Evolutionary conservation across 176 grass and related monocot species (phyloP).

Genomic region (Triticum timopheevii): DNA sequence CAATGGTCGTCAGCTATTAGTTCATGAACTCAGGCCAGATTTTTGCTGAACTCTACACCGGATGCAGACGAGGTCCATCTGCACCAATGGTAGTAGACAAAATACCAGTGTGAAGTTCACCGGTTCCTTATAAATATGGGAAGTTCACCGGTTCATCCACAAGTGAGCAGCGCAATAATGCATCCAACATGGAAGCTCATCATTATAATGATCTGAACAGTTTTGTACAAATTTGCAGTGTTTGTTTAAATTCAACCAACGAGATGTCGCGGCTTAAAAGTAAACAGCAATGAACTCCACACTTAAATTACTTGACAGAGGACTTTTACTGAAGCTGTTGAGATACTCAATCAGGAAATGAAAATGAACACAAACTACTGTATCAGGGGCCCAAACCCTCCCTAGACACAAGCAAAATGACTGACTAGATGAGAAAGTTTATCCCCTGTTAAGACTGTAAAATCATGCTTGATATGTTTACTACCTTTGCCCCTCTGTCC

Average conservation of each 20-base stretch:
- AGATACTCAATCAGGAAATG: not conserved
- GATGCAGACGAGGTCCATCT: not conserved
- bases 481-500: not conserved
- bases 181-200: not conserved
- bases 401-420: constrained; percentile 26
- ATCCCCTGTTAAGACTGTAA: not conserved
- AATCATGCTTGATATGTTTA: constrained; percentile 15
- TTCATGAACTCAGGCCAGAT: too few species aligned
- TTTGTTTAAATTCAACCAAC: too few species aligned
- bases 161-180: constrained; percentile 23
- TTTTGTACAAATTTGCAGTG: too few species aligned
- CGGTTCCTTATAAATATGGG: too few species aligned
- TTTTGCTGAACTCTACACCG: not conserved
- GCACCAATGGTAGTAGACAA: not conserved
- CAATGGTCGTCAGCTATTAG: not conserved
- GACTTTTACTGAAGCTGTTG: not conserved
- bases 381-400: not conserved
- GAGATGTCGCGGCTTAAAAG: too few species aligned
- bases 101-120: not conserved
- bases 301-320: not conserved
- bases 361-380: not conserved
- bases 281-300: not conserved
- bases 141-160: not conserved
- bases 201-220: too few species aligned
- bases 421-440: constrained; percentile 14